These are phyloP conservation scores for Thalassiosira exigua DNA, from an alignment of 352 stramenopile species.

Conservation along the genomic window DNA sequence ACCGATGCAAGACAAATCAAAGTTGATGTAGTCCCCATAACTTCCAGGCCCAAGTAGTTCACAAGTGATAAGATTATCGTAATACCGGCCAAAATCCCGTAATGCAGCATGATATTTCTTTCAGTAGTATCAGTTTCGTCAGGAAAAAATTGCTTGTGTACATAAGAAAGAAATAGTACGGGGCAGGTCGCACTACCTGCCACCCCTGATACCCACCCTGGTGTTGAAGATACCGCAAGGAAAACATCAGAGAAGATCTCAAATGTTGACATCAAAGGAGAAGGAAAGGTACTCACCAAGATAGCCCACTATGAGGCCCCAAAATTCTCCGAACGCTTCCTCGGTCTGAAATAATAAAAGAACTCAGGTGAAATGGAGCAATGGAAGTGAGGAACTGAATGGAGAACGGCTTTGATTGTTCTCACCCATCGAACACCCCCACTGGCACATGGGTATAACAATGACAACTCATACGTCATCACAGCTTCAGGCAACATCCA, in stretches of 20 bases:
- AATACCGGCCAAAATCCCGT: constrained; percentile 61
- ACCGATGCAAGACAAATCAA: constrained; percentile 86
- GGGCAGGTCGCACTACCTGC: constrained; percentile 90
- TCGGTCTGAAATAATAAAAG: no score
- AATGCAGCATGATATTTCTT: constrained; percentile 48
- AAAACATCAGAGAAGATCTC: no score
- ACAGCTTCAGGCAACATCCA: constrained; percentile 88
- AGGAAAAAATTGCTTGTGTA: constrained; percentile 44
- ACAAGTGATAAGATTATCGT: constrained; percentile 71
- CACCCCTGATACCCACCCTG: constrained; percentile 87
- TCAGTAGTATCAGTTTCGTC: constrained; percentile 11
- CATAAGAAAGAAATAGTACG: constrained; percentile 79
- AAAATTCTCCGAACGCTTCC: constrained; percentile 83
- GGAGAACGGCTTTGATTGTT: not conserved
- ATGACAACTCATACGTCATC: constrained; percentile 89
- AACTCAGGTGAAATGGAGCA: no score
- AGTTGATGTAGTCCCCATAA: constrained; percentile 85
- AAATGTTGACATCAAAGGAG: no score
- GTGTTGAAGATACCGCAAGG: no score
- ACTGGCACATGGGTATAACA: constrained; percentile 85
- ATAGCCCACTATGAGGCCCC: constrained; percentile 53
- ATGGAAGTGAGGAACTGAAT: no score
- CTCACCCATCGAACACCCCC: constrained; percentile 88
- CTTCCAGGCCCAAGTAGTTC: constrained; percentile 86
- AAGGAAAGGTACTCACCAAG: no score